A percentile compares a stretch with the other conserved stretches of the same genome.
These are phyloP conservation scores for Gossypioides kirkii DNA, from an alignment of 345 rosid species.

Conservation along the genomic window DNA sequence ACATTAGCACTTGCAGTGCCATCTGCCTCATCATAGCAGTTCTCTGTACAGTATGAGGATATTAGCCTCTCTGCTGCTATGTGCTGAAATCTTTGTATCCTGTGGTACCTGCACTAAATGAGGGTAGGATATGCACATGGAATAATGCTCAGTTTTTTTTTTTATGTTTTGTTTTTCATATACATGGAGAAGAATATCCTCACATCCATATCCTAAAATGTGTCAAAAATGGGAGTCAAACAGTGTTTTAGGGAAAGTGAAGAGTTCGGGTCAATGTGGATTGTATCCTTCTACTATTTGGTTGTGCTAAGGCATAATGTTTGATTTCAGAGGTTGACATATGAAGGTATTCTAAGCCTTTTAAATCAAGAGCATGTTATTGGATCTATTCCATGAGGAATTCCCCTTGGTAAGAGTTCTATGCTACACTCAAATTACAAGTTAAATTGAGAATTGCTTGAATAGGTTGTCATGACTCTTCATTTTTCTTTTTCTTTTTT, in stretches of 20 bases:
- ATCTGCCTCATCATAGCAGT: no score
- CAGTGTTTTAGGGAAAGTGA: not conserved
- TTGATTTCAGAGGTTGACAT: not conserved
- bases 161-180: not conserved
- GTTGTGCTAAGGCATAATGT: not conserved
- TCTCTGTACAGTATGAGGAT: no score
- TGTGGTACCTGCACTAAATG: no score
- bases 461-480: not conserved
- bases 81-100: no score
- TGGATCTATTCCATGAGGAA: not conserved
- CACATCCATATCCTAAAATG: not conserved
- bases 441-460: not conserved
- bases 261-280: not conserved
- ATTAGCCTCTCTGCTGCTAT: no score
- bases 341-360: not conserved
- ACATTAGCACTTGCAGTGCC: no score
- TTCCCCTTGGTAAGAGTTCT: not conserved
- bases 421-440: not conserved
- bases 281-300: not conserved
- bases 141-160: no score
- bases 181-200: not conserved
- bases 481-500: not conserved
- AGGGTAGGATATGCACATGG: no score
- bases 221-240: not conserved
- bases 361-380: not conserved